Percentiles rank a stretch among this genome's conserved stretches.
phyloP scores from a whole-genome alignment of 2,329 filamentous ascomycete genomes.

The Sporothrix phasma region DNA sequence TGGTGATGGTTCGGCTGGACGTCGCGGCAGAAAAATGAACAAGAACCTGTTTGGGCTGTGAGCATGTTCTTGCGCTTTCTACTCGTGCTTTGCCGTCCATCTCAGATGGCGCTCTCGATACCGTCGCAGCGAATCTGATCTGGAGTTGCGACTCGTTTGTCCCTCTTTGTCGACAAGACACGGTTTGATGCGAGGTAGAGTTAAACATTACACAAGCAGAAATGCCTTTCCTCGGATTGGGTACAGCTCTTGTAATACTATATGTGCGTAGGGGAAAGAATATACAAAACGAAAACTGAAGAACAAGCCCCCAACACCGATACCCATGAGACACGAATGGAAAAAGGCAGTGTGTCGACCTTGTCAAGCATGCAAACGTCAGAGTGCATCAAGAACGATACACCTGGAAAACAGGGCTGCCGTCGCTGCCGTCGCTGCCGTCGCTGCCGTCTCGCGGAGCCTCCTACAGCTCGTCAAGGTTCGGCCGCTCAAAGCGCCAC shows the following conservation, averaged over 20 bases:
- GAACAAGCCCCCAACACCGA: not conserved
- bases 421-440: too few relatives aligned
- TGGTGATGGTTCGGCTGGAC: not conserved
- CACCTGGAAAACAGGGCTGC: not conserved
- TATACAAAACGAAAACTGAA: not conserved
- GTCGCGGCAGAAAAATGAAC: not conserved
- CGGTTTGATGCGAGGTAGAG: too few relatives aligned
- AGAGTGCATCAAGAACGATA: not conserved
- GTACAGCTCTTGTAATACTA: not conserved
- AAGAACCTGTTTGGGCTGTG: not conserved
- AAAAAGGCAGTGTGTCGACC: not conserved
- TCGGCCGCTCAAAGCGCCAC: constrained; percentile 38
- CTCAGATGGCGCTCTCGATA: not conserved
- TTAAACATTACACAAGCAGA: too few relatives aligned
- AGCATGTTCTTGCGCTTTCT: not conserved
- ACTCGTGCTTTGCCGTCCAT: not conserved
- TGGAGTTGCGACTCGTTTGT: not conserved
- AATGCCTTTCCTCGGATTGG: not conserved
- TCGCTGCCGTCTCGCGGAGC: too few relatives aligned
- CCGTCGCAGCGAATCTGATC: not conserved
- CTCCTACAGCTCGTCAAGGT: constrained; percentile 38
- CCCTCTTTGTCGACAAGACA: too few relatives aligned
- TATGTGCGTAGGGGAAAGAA: not conserved
- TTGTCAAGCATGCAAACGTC: too few relatives aligned
- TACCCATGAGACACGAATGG: not conserved